Percentiles rank a stretch among this genome's conserved stretches.
Evolutionary conservation across 495 filamentous ascomycete species (phyloP).

Genomic region (Penicillium canescens): DNA sequence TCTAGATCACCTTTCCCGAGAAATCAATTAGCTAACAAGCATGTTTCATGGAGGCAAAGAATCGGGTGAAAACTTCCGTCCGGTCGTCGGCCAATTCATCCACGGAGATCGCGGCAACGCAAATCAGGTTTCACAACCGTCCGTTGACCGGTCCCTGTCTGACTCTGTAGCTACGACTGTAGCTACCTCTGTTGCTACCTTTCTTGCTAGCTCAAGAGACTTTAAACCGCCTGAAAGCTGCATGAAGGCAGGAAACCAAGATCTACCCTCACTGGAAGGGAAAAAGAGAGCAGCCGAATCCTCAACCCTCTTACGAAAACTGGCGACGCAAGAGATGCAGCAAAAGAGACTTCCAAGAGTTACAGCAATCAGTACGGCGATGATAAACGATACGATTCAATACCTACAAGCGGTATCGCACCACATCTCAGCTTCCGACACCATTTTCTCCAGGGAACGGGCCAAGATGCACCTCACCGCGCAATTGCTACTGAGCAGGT

Average conservation of each 20-base stretch:
- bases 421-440: too few species aligned
- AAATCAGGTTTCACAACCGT: background rate
- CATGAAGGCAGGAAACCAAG: background rate
- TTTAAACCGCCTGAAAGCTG: background rate
- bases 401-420: too few species aligned
- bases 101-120: background rate
- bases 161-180: background rate
- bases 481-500: too few species aligned
- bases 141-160: background rate
- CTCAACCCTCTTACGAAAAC: background rate
- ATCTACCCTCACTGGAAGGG: background rate
- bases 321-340: background rate
- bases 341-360: too few species aligned
- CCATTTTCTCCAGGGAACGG: too few species aligned
- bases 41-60: background rate
- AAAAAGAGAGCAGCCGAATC: background rate
- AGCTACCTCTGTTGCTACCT: background rate
- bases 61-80: background rate
- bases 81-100: background rate
- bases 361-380: too few species aligned
- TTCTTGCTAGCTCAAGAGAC: background rate
- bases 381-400: too few species aligned
- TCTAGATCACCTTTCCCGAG: too few species aligned
- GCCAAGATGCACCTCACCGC: too few species aligned
- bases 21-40: too few species aligned